These are phyloP conservation scores for Lipomyces orientalis DNA, from an alignment of 805 yeast species.

Conservation along the genomic window DNA sequence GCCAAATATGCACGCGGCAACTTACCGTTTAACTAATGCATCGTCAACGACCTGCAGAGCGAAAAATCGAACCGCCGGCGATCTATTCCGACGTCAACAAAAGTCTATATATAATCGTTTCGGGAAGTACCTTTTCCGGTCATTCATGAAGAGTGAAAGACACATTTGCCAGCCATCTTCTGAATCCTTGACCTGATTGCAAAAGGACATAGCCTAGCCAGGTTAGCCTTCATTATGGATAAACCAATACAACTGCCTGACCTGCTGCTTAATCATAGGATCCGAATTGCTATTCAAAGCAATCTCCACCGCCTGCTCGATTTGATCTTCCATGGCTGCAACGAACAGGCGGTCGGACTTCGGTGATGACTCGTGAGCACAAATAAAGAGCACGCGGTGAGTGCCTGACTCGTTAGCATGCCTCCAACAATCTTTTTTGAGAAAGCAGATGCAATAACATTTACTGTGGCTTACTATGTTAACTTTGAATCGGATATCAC, in stretches of 20 bases:
- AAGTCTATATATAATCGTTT: not conserved
- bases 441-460: not conserved
- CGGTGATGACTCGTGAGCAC: not conserved
- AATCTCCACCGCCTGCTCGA: slow-evolving; percentile 85
- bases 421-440: not conserved
- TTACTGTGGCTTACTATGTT: not conserved
- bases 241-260: slow-evolving; percentile 26
- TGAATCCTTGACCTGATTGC: slow-evolving; percentile 52
- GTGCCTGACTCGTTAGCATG: not conserved
- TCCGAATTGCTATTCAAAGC: slow-evolving; percentile 77
- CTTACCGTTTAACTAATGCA: slow-evolving; percentile 49
- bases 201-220: slow-evolving; percentile 51
- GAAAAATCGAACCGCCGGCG: slow-evolving; percentile 67
- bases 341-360: slow-evolving; percentile 27
- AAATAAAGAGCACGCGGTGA: not conserved
- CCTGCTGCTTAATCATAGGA: slow-evolving; percentile 64
- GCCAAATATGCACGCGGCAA: slow-evolving; percentile 2
- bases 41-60: slow-evolving; percentile 72
- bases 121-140: slow-evolving; percentile 40
- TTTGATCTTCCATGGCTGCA: slow-evolving; percentile 56
- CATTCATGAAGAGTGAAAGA: slow-evolving; percentile 49
- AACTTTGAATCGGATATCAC: not conserved
- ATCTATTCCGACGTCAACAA: slow-evolving; percentile 40
- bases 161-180: slow-evolving; percentile 56
- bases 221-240: not conserved